Percentiles rank a stretch among this genome's conserved stretches.
phyloP scores from a whole-genome alignment of 441 rosid species.

The Adansonia madagascariensis region DNA sequence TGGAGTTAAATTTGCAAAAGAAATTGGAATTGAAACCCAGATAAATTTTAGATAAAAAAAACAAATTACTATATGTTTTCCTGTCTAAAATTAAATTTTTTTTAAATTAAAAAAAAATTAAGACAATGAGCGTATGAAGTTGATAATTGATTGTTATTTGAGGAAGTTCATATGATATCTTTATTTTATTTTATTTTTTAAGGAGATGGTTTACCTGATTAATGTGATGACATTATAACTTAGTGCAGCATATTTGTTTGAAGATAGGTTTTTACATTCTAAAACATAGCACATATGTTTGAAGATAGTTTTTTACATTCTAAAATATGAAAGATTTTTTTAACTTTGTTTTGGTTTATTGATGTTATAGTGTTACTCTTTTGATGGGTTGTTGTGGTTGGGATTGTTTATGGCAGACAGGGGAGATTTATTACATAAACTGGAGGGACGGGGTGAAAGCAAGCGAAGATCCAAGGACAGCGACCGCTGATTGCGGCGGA shows the following conservation, averaged over 20 bases:
- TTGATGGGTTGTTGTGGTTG: not conserved
- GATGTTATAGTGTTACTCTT: too few species aligned
- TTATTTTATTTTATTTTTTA: not conserved
- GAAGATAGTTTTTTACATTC: too few species aligned
- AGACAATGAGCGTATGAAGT: too few species aligned
- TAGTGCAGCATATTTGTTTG: not conserved
- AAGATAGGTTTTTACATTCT: too few species aligned
- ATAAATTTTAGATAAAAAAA: not conserved
- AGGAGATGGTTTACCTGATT: not conserved
- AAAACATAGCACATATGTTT: too few species aligned
- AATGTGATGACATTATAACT: not conserved
- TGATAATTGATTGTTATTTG: not conserved
- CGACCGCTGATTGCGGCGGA: constrained; percentile 35
- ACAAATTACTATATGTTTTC: too few species aligned
- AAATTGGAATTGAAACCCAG: not conserved
- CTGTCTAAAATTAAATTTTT: too few species aligned
- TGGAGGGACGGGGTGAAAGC: constrained; percentile 74
- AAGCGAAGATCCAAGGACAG: constrained; percentile 60
- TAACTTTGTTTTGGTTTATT: too few species aligned
- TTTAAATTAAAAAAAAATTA: too few species aligned
- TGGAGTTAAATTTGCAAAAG: not conserved
- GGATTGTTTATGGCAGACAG: constrained; percentile 53
- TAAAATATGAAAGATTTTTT: constrained; percentile 4
- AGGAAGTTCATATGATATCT: not conserved
- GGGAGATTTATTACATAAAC: constrained; percentile 79